Evolutionary conservation across 495 filamentous ascomycete species (phyloP).

Genomic region (Hypomontagnella monticulosa): DNA sequence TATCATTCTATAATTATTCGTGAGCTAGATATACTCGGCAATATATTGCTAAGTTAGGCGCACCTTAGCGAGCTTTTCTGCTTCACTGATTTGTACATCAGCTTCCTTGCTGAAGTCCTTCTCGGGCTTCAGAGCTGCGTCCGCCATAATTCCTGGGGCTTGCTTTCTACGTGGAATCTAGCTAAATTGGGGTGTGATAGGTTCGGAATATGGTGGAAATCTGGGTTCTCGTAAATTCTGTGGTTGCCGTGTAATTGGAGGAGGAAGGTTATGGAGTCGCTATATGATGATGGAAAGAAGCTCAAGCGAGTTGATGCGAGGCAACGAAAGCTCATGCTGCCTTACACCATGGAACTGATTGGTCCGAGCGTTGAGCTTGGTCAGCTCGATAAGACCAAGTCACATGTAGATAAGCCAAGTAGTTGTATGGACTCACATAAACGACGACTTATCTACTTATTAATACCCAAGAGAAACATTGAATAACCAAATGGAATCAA

Average conservation of each 20-base stretch:
- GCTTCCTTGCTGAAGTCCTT: constrained; percentile 88
- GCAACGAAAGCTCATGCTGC: constrained; percentile 39
- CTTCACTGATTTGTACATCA: constrained; percentile 89
- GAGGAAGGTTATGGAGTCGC: neutral
- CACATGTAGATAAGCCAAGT: constrained; percentile 28
- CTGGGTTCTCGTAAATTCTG: neutral
- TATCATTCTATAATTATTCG: constrained; percentile 66
- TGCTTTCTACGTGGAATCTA: neutral
- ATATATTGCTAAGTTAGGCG: constrained; percentile 9
- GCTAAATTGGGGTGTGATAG: neutral
- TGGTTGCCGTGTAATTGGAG: constrained; percentile 11
- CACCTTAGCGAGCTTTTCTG: constrained; percentile 88
- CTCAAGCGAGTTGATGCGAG: constrained; percentile 26
- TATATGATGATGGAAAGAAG: constrained; percentile 19
- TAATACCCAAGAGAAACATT: too few relatives aligned
- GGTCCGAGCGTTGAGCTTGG: constrained; percentile 34
- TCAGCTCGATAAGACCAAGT: constrained; percentile 30
- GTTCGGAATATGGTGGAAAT: neutral
- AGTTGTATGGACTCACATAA: too few relatives aligned
- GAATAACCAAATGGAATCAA: too few relatives aligned
- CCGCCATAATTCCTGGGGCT: constrained; percentile 51
- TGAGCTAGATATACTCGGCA: constrained; percentile 28
- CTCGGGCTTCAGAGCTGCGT: constrained; percentile 66
- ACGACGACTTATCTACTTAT: too few relatives aligned
- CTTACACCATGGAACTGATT: constrained; percentile 28